Base-by-base conservation (phyloP, 352 stramenopile genomes). In the Globisporangium perplexum region DNA sequence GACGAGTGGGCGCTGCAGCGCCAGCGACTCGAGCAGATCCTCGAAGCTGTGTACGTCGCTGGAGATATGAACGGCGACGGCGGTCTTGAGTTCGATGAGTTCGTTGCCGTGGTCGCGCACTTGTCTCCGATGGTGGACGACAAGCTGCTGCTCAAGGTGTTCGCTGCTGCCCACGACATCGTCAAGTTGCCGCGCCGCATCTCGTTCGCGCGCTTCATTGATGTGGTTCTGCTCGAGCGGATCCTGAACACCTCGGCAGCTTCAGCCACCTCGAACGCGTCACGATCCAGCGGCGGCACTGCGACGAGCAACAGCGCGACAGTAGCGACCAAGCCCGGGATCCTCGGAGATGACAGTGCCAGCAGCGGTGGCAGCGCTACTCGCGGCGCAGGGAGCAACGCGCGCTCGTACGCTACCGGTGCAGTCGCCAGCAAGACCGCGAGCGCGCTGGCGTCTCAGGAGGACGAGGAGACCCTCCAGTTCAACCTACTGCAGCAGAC, bases 401-500 rank as follows among this genome's bases (percentile, higher is more conserved):
- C 14, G 5, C 28, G 20, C 22, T 36, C 24, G 36, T 46, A 43
- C 38, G 39, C 44, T n/a, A 15, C 31, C 15, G 30, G 43, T 7
- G n/a, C 42, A 49, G 15, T 7, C 23, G 8, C 6, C 24, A 39
- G 18, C 18, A 23, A 48, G 14, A 41, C 18, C 18, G 20, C 18
- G 17, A 51, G 30, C 18, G 17, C 20, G 15, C 47, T 46, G n/a
- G 22, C 50, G 15, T 57, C 60, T 0, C 17, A 45, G 8, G 75
- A 91, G 10, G 74, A 89, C 46, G 79, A 91, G 35, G 80, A 91
- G 42, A 43, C 55, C n/a, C 83, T 87, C 51, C 80, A 91, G 65
- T 91, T 91, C 63, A 65, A 68, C 18, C 51, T 88, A 23, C 60
- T 91, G 20, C 63, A 84, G 36, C 74, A 91, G 57, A 86, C 77